A percentile compares a stretch with the other conserved stretches of the same genome.
Evolutionary conservation across 2,329 filamentous ascomycete species (phyloP).

Genomic region (Fusarium nematophilum): DNA sequence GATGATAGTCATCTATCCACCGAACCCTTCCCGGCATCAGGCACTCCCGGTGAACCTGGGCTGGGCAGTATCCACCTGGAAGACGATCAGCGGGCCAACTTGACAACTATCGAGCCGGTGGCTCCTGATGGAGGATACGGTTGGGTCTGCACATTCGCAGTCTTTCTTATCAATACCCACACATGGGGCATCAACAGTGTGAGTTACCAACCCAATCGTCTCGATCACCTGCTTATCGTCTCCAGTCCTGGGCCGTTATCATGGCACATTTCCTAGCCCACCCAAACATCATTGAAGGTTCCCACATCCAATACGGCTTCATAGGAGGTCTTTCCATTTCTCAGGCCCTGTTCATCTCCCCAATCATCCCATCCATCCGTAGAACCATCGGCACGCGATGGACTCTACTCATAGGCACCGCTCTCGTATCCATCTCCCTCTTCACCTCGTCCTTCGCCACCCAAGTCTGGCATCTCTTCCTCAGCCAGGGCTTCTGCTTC

Average conservation of each 20-base stretch:
- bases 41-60: too few relatives aligned
- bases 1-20: too few relatives aligned
- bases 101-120: too few relatives aligned
- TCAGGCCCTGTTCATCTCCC: conserved; percentile 53
- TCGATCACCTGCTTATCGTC: too few relatives aligned
- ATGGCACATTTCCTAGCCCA: conserved; percentile 65
- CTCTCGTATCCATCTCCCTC: conserved; percentile 62
- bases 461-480: conserved; percentile 69
- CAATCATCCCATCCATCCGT: conserved; percentile 48
- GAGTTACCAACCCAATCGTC: too few relatives aligned
- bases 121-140: conserved; percentile 66
- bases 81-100: too few relatives aligned
- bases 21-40: too few relatives aligned
- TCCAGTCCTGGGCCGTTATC: conserved; percentile 67
- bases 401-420: conserved; percentile 62
- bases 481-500: conserved; percentile 69
- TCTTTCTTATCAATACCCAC: conserved; percentile 50
- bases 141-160: conserved; percentile 49
- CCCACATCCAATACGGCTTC: conserved; percentile 70
- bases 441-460: conserved; percentile 64
- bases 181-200: conserved; percentile 56
- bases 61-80: too few relatives aligned
- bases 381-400: conserved; percentile 46
- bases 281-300: too few relatives aligned
- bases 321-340: conserved; percentile 68